Evolutionary conservation across 345 rosid genomes (phyloP), one percentile per base, ranked within the genome.

Genomic region (Eucalyptus rudis): DNA sequence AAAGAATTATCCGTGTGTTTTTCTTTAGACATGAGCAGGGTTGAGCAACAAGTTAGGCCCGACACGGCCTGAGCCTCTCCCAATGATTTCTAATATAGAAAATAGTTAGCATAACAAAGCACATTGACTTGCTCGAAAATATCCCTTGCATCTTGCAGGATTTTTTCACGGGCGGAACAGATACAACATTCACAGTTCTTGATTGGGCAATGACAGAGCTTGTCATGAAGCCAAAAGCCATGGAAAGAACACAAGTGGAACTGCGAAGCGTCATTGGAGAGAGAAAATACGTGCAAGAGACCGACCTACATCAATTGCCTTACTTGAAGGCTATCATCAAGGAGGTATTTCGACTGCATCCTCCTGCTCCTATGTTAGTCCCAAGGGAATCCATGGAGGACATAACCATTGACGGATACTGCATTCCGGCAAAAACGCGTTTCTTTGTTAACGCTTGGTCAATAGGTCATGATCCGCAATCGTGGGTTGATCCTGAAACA

Each of bases 351-450:
- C 89, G 95, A 49, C 89, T 94, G 88, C 94, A 94, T 13, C 95
- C 96, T 27, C 93, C 95, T 45, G 94, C 91, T 90, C 95, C 96
- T 11, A 89, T 95, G 86, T 50, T 93, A 87, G 90, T 95, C 31
- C 96, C 96, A 31, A 93, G 96, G 45, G 96, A 94, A 89, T 91
- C 96, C 76, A 93, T 90, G 93, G 87, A 91, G 86, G 93, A 92
- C 7, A 59, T 92, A 76, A 90, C 89, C n/a, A 91, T 94, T 5
- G 90, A 91, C 33, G 96, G 93, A 64, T 95, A 92, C 81, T 88
- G 84, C 27, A 92, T 95, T 88, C 94, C 94, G 3, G 90, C 92
- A 13, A 92, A 91, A 89, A 94, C 93, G 17, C 66, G 92, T 76
- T 71, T 93, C 86, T 90, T 88, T 29, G 79, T 94, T 31, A 94